Evolutionary conservation across 805 yeast species (phyloP), one percentile per base, ranked within the genome.

Genomic region (Lachancea sp.): DNA sequence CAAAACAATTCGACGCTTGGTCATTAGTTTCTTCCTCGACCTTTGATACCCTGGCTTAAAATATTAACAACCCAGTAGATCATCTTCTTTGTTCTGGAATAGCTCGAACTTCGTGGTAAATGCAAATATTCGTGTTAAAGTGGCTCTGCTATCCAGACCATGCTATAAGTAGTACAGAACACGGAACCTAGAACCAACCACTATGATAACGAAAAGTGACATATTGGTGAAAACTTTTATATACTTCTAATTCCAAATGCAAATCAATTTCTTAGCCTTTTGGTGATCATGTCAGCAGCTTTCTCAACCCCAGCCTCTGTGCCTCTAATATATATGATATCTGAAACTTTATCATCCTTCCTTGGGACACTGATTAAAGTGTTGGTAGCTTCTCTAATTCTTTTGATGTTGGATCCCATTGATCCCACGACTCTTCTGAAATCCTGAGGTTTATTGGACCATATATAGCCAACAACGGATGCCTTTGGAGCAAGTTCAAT

Each of bases 361-460:
- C 77, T 76, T 50, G 92, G 94, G 40, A 83, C 77, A 36, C 70
- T 68, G 46, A 84, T 74, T 42, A 74, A 69, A 28, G 82, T 70
- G 15, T 74, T 76, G 16, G 83, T 68, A 43, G 70, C 65, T 20
- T 67, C 65, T 66, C 92, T 78, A 44, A 85, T 71, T 48, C 65
- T 64, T 52, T 72, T 77, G 55, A 86, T 69, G 46, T 74, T 77
- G 25, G 78, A 63, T 34, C 96, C 96, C 50, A 76, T 80, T 12
- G 86, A 78, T 7, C 96, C 96, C 47, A 87, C 75, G 39, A 86
- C 68, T 57, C 70, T 74, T 43, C 81, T 73, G 60, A 83, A 81
- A 33, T 58, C 57, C 20, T 63, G 55, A 11, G 77, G 63, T 42
- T 75, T 70, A 30, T 74, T 61, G 29, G 77, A 63, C 72, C 82